phyloP scores from a whole-genome alignment of 495 filamentous ascomycete genomes.

The Annulohypoxylon nitens region DNA sequence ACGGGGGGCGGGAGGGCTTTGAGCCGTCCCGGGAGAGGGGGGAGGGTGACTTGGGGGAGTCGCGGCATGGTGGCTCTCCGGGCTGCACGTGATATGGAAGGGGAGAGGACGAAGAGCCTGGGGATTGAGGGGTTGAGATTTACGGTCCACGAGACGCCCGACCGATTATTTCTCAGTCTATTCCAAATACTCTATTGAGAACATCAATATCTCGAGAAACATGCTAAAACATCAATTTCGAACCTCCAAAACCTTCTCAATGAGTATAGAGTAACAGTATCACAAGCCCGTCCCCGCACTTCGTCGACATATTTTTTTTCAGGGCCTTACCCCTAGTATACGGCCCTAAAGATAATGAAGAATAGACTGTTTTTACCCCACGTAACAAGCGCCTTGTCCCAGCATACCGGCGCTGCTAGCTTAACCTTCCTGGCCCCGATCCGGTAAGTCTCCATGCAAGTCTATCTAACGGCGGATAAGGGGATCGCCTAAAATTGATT shows the following conservation, averaged over 20 bases:
- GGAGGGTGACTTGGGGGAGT: slow-evolving; percentile 18
- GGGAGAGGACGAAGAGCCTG: background rate
- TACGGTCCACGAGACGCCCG: background rate
- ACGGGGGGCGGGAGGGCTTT: slow-evolving; percentile 71
- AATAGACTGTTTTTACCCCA: background rate
- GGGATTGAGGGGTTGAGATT: background rate
- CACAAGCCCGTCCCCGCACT: background rate
- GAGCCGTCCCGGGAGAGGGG: slow-evolving; percentile 49
- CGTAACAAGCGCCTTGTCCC: slow-evolving; percentile 8
- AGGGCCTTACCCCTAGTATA: too few species aligned
- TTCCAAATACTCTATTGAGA: too few species aligned
- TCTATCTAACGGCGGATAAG: slow-evolving; percentile 34
- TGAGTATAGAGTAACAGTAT: background rate
- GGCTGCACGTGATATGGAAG: background rate
- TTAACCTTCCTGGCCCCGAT: slow-evolving; percentile 5
- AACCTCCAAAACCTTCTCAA: background rate
- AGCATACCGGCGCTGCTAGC: slow-evolving; percentile 24
- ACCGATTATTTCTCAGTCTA: too few species aligned
- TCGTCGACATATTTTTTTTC: background rate
- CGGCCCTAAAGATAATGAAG: background rate
- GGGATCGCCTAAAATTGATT: slow-evolving; percentile 33
- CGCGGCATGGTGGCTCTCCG: slow-evolving; percentile 27
- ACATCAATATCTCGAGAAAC: too few species aligned
- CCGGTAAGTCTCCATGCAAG: slow-evolving; percentile 21
- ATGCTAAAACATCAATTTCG: too few species aligned